Base-by-base conservation (phyloP, 495 filamentous ascomycete genomes). In the Aspergillus cristatus region DNA sequence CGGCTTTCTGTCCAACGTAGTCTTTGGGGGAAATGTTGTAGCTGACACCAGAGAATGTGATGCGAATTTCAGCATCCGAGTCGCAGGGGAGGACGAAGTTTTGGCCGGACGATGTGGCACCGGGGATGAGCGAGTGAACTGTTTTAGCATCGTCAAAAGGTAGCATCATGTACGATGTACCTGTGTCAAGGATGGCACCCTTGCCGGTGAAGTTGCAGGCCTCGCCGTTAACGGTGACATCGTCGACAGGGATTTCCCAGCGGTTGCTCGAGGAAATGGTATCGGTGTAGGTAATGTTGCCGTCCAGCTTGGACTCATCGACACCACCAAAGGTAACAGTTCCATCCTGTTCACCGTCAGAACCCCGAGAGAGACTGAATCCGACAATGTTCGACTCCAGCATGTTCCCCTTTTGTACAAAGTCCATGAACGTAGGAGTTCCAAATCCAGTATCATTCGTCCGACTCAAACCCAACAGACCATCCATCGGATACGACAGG, bases 401-500 rank as follows among this genome's bases (percentile, higher is more conserved):
- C 2, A 72, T 35, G 18, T 74, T 70, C n/a, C 74, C 59, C 3
- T 70, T 45, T n/a, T 61, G 63, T 15, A 90, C 62, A 17, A 62
- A 50, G 25, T 78, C 71, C 61, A 89, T 71, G 46, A 87, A 76
- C 1, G 73, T 79, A 18, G 78, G 70, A 7, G 68, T 67, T 8
- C 58, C 55, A 46, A 65, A 66, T 6, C 55, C 57, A 25, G 41
- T 58, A 26, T 48, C 63, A 48, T 42, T 60, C 35, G 58, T 63
- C 46, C 60, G 77, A 6, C 78, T 78, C n/a, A 93, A 60, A 6
- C 84, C 86, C 5, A 93, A 58, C 34, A 94, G 91, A n/a, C 86
- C 86, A 51, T 94, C 86, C 45, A 91, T 82, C 13, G 85, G 80
- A 48, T 87, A 91, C 43, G 68, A 70, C 18, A 59, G 42, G 56